These are phyloP conservation scores for Yamagishiella unicocca DNA, from an alignment of 139 green algal species.

Conservation along the genomic window DNA sequence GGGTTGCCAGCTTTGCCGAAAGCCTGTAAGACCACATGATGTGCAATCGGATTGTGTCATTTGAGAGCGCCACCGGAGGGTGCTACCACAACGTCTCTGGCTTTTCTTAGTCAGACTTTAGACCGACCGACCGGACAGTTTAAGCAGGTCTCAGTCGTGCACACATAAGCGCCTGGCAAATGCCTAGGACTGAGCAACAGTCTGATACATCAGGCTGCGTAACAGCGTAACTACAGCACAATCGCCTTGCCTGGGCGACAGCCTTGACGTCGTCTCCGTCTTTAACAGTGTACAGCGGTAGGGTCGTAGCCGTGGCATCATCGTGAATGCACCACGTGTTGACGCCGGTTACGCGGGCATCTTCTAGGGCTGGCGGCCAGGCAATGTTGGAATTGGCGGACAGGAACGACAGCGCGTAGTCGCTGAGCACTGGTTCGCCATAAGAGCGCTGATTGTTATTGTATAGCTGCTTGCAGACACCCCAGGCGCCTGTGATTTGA, in stretches of 20 bases:
- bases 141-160: neutral
- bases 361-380: neutral
- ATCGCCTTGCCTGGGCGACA: neutral
- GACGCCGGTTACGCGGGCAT: neutral
- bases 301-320: neutral
- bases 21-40: neutral
- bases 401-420: neutral
- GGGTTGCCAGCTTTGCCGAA: neutral
- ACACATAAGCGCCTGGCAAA: neutral
- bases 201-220: neutral
- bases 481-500: slow-evolving; percentile 8
- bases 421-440: neutral
- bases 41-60: too few species aligned
- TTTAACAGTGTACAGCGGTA: neutral
- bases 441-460: neutral
- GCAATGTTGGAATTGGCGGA: neutral
- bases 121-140: neutral
- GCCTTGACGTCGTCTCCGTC: slow-evolving; percentile 4
- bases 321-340: slow-evolving; percentile 17
- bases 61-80: too few species aligned
- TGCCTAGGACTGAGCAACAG: neutral
- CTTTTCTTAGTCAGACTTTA: neutral
- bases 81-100: too few species aligned
- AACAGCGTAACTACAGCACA: too few species aligned
- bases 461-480: neutral